A percentile compares a stretch with the other conserved stretches of the same genome.
These are phyloP conservation scores for Meredithiella fracta DNA, from an alignment of 2,329 filamentous ascomycete species.

Conservation along the genomic window DNA sequence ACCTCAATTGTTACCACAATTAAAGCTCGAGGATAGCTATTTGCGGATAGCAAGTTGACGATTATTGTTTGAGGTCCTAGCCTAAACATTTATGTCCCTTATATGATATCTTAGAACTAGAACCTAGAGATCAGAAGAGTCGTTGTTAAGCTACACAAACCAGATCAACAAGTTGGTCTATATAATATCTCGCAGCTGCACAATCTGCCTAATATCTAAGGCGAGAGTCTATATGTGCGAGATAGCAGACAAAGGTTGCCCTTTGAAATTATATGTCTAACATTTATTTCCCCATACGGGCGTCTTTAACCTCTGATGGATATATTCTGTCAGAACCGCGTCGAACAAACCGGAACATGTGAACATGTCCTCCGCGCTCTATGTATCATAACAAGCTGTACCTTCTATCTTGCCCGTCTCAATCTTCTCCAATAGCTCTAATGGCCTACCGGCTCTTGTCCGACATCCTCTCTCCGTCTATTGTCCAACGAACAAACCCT, in stretches of 20 bases:
- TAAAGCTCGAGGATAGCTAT: too few species aligned
- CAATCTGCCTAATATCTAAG: too few species aligned
- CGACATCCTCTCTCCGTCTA: background rate
- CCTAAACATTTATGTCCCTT: too few species aligned
- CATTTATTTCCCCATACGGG: background rate
- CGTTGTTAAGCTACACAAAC: too few species aligned
- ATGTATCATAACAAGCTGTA: background rate
- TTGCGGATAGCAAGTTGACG: too few species aligned
- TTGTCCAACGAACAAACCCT: background rate
- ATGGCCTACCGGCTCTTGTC: background rate
- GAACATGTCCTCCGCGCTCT: background rate
- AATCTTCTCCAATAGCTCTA: background rate
- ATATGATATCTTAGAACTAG: too few species aligned
- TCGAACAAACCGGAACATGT: background rate
- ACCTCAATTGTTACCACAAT: too few species aligned
- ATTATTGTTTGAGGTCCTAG: too few species aligned
- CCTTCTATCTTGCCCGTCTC: too few species aligned
- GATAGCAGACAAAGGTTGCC: background rate
- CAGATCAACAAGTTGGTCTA: too few species aligned
- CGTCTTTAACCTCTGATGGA: background rate
- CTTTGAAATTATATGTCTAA: background rate
- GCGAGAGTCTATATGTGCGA: background rate
- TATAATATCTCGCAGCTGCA: too few species aligned
- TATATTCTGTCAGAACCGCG: background rate
- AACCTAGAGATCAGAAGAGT: too few species aligned